Percentiles rank a stretch among this genome's conserved stretches.
phyloP scores from a whole-genome alignment of 2,329 filamentous ascomycete genomes.

The Botrytis elliptica region DNA sequence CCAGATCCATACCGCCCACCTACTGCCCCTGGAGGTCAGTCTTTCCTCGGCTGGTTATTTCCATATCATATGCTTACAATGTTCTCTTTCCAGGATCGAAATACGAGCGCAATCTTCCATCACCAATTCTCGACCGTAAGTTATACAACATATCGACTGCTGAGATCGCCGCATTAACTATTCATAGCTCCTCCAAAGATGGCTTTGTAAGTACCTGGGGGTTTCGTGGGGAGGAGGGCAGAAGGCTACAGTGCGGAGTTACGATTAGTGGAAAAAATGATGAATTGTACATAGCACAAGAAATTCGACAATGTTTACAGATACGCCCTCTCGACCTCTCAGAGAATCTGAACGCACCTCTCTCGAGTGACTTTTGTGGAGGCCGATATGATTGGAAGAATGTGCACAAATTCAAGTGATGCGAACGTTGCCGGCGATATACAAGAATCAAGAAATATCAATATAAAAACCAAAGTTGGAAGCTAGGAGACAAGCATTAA shows the following conservation, averaged over 20 bases:
- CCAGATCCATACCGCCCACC: conserved; percentile 89
- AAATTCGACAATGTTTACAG: background rate
- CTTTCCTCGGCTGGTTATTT: background rate
- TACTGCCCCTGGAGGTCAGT: conserved; percentile 85
- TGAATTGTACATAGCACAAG: conserved; percentile 17
- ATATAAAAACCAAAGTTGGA: background rate
- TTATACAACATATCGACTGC: conserved; percentile 33
- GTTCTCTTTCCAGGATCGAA: conserved; percentile 68
- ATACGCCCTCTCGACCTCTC: background rate
- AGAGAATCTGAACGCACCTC: background rate
- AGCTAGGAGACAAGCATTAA: background rate
- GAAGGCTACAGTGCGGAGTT: background rate
- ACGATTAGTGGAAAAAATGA: background rate
- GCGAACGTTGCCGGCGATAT: too few relatives aligned
- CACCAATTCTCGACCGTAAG: conserved; percentile 78
- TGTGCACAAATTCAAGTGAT: background rate
- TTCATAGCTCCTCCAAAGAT: conserved; percentile 36
- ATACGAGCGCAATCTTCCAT: conserved; percentile 89
- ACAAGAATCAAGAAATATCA: background rate
- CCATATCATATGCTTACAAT: conserved; percentile 21
- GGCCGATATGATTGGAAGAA: background rate
- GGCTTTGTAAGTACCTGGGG: conserved; percentile 8
- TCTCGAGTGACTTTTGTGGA: background rate
- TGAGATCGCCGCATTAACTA: background rate
- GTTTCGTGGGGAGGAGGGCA: background rate